A percentile compares a stretch with the other conserved stretches of the same genome.
Conservation (phyloP, 495 filamentous ascomycete genomes). For the Xylaria venustula region DNA sequence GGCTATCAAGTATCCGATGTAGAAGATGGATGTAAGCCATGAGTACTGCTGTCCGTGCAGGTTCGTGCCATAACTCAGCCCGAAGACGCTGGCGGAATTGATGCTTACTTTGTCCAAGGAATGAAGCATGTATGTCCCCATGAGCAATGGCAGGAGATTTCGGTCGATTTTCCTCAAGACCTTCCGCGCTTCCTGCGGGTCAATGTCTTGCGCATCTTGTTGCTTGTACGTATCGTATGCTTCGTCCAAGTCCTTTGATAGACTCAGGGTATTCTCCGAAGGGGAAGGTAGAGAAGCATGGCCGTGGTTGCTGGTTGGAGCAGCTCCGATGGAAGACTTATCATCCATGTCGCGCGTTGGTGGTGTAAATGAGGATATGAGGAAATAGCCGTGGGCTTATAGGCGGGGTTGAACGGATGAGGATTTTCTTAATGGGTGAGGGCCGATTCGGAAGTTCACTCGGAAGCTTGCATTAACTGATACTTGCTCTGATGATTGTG, state of each 20-base stretch:
- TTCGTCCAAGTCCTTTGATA: conserved; percentile 42
- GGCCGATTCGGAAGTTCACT: too few species aligned
- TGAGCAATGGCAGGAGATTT: conserved; percentile 54
- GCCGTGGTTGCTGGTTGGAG: too few species aligned
- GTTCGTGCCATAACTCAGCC: conserved; percentile 50
- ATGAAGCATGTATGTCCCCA: conserved; percentile 55
- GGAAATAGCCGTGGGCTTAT: too few species aligned
- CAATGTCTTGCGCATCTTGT: conserved; percentile 34
- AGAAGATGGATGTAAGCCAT: conserved; percentile 59
- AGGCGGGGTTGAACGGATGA: too few species aligned
- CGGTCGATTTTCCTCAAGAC: conserved; percentile 57
- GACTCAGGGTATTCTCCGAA: conserved; percentile 9
- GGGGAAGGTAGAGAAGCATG: neutral
- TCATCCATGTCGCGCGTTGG: too few species aligned
- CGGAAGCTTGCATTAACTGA: too few species aligned
- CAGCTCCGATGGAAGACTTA: too few species aligned
- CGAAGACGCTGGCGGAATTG: conserved; percentile 61
- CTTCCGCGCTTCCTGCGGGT: conserved; percentile 44
- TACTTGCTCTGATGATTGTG: too few species aligned
- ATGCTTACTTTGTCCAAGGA: conserved; percentile 62
- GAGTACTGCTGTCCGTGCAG: conserved; percentile 57
- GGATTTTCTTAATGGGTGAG: too few species aligned
- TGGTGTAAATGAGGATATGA: too few species aligned
- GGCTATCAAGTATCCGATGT: conserved; percentile 53
- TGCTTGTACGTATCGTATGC: conserved; percentile 46